Evolutionary conservation across 2,329 filamentous ascomycete species (phyloP).

Genomic region (Fusarium nodosum): DNA sequence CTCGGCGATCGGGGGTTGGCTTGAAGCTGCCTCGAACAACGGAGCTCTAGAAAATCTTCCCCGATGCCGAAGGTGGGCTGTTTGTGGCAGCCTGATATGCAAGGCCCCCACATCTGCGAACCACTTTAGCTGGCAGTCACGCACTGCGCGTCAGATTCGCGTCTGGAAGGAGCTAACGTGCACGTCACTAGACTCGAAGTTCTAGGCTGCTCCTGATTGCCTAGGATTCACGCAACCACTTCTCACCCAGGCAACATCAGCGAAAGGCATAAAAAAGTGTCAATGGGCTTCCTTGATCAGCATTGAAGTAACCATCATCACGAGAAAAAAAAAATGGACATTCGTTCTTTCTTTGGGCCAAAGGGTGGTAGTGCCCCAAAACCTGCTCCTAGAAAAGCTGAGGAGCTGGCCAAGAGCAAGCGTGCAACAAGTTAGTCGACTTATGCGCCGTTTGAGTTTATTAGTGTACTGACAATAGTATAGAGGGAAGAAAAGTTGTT

Average conservation of each 20-base stretch:
- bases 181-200: constrained; percentile 52
- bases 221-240: constrained; percentile 39
- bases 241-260: constrained; percentile 43
- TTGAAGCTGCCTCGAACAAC: constrained; percentile 46
- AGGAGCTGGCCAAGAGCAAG: constrained; percentile 60
- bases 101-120: constrained; percentile 30
- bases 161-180: constrained; percentile 51
- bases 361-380: constrained; percentile 73
- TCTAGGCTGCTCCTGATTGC: constrained; percentile 50
- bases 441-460: neutral
- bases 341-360: constrained; percentile 89
- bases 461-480: constrained; percentile 35
- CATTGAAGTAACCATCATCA: constrained; percentile 17
- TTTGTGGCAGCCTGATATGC: constrained; percentile 39
- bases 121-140: constrained; percentile 57
- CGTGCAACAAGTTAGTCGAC: constrained; percentile 60
- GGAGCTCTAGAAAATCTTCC: constrained; percentile 55
- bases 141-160: constrained; percentile 63
- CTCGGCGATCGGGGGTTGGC: constrained; percentile 48
- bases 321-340: constrained; percentile 74
- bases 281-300: constrained; percentile 7
- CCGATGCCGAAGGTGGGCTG: constrained; percentile 24
- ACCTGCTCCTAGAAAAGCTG: constrained; percentile 61
- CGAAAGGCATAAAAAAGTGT: constrained; percentile 44
- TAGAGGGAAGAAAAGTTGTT: constrained; percentile 76